Evolutionary conservation across 345 rosid genomes (phyloP).

Genomic region (Leavenworthia alabamica): DNA sequence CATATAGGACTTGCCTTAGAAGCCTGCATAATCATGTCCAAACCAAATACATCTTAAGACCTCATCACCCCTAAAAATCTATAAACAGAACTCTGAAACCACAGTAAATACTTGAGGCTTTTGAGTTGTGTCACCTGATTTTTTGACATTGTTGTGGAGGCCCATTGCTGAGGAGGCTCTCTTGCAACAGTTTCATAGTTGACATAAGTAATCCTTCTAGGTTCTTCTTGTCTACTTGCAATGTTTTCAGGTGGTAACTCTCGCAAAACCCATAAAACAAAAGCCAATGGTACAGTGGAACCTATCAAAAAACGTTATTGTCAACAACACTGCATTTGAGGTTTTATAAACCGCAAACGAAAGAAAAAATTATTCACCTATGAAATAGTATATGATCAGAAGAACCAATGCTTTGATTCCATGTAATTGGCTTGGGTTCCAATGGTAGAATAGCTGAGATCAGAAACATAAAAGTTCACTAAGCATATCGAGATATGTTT

Average conservation of each 20-base stretch:
- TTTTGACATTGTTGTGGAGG: constrained; percentile 32
- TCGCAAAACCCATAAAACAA: constrained; percentile 33
- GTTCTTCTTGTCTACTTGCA: constrained; percentile 26
- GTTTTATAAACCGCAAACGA: background rate
- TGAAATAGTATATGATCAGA: constrained; percentile 35
- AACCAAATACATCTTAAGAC: background rate
- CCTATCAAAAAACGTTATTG: constrained; percentile 10
- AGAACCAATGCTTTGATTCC: constrained; percentile 32
- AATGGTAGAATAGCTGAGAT: constrained; percentile 35
- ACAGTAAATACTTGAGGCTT: background rate
- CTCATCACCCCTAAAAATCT: background rate
- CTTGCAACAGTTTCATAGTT: constrained; percentile 25
- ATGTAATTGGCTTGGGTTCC: constrained; percentile 32
- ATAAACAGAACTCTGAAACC: background rate
- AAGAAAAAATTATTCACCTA: constrained; percentile 24
- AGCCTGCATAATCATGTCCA: constrained; percentile 17
- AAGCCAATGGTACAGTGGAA: constrained; percentile 31
- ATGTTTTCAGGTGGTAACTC: constrained; percentile 29
- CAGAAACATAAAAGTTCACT: background rate
- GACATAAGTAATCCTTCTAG: constrained; percentile 25
- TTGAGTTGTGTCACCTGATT: constrained; percentile 31
- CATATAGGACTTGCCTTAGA: constrained; percentile 36
- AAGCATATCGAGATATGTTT: background rate
- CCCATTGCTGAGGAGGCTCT: constrained; percentile 30
- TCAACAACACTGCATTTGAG: background rate